Percentiles rank a stretch among this genome's conserved stretches.
phyloP scores from a whole-genome alignment of 305 asterid genomes.

The Fraxinus velutina region DNA sequence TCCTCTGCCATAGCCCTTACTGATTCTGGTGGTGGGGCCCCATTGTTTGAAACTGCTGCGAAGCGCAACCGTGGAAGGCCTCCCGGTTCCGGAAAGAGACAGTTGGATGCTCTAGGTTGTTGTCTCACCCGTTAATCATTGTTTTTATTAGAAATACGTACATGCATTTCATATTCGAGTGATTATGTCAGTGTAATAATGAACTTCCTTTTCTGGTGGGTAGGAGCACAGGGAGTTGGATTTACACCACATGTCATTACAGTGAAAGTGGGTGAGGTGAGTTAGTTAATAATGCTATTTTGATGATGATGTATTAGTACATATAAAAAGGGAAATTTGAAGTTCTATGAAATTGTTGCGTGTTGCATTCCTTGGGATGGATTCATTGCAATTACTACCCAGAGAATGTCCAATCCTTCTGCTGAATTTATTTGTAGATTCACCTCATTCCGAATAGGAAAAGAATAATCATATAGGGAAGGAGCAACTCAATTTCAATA shows the following conservation, averaged over 20 bases:
- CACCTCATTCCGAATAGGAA: background rate
- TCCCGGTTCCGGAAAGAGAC: slow-evolving; percentile 76
- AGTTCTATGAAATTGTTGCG: background rate
- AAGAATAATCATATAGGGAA: background rate
- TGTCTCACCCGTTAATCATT: background rate
- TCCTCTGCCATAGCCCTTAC: slow-evolving; percentile 36
- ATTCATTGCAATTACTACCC: background rate
- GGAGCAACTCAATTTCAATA: background rate
- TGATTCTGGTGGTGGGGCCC: slow-evolving; percentile 43
- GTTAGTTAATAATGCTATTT: background rate
- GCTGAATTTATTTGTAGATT: background rate
- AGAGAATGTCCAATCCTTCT: background rate
- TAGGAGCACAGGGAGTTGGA: slow-evolving; percentile 69
- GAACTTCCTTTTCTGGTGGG: slow-evolving; percentile 13
- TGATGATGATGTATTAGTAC: background rate
- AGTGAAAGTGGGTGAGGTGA: slow-evolving; percentile 72
- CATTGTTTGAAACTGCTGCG: slow-evolving; percentile 47
- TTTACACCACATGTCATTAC: slow-evolving; percentile 79
- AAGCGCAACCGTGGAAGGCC: slow-evolving; percentile 85
- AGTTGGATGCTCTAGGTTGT: slow-evolving; percentile 68
- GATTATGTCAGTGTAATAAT: background rate
- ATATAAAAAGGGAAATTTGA: background rate
- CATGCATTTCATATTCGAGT: background rate
- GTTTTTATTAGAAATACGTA: background rate
- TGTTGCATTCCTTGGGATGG: background rate